Percentiles rank a stretch among this genome's conserved stretches.
Evolutionary conservation across 148 eudicot species (phyloP).

Genomic region (Rhododendron vialii): DNA sequence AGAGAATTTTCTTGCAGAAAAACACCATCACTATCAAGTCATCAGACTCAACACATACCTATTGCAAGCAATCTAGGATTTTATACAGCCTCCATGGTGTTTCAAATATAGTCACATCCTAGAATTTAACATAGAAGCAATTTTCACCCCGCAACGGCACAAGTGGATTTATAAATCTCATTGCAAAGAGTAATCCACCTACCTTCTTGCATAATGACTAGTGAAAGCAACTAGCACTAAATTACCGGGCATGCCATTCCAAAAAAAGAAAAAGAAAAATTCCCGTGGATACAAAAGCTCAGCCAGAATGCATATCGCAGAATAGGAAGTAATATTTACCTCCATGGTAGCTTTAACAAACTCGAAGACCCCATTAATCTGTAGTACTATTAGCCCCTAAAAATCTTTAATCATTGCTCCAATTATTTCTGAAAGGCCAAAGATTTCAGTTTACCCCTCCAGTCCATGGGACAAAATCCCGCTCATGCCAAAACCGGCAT

Average conservation of each 20-base stretch:
- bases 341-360: background rate
- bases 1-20: background rate
- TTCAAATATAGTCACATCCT: too few species aligned
- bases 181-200: background rate
- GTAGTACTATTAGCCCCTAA: background rate
- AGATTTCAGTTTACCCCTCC: background rate
- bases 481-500: background rate
- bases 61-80: background rate
- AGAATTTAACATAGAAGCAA: background rate
- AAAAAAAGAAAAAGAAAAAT: background rate
- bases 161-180: background rate
- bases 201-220: background rate
- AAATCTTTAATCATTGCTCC: background rate
- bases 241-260: background rate
- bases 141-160: background rate
- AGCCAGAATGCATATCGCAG: background rate
- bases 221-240: background rate
- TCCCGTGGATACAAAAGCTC: background rate
- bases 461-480: background rate
- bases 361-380: background rate
- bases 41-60: background rate
- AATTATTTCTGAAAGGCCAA: background rate
- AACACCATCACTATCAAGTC: background rate
- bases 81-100: background rate
- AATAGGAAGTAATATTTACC: background rate